Conservation (phyloP, 2,329 filamentous ascomycete species). For the Chrysosporium keratinophilum region DNA sequence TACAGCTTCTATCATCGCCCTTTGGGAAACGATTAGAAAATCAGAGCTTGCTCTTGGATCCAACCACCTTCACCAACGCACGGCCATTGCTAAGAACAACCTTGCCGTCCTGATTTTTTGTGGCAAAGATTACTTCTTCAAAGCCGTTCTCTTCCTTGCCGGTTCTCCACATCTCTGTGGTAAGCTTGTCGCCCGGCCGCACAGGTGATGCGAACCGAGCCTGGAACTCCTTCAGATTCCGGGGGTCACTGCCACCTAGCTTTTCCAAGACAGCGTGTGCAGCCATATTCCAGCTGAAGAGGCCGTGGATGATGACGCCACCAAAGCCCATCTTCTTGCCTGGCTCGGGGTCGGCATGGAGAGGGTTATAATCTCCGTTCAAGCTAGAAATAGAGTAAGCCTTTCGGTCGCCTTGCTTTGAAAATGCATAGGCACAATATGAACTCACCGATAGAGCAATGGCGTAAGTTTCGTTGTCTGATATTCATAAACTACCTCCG, state of each 20-base stretch:
- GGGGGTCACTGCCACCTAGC: slow-evolving; percentile 65
- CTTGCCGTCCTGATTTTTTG: slow-evolving; percentile 68
- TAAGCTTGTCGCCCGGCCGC: slow-evolving; percentile 68
- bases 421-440: not conserved
- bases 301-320: slow-evolving; percentile 76
- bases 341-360: slow-evolving; percentile 77
- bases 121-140: slow-evolving; percentile 75
- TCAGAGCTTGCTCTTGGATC: slow-evolving; percentile 54
- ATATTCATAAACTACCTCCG: slow-evolving; percentile 59
- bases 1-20: no score
- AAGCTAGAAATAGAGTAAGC: slow-evolving; percentile 42
- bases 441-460: slow-evolving; percentile 55
- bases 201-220: slow-evolving; percentile 80
- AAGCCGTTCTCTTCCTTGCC: slow-evolving; percentile 53
- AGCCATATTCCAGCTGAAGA: slow-evolving; percentile 77
- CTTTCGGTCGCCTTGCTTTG: not conserved
- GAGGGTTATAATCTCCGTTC: slow-evolving; percentile 90
- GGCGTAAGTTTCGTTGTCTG: slow-evolving; percentile 64
- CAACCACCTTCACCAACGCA: slow-evolving; percentile 60
- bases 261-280: slow-evolving; percentile 62
- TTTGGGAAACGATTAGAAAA: not conserved
- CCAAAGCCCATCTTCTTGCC: slow-evolving; percentile 85
- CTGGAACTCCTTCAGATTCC: slow-evolving; percentile 79
- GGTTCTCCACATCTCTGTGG: slow-evolving; percentile 70
- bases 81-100: slow-evolving; percentile 79